Conservation (phyloP, 495 filamentous ascomycete genomes). For the Aspergillus leporis region DNA sequence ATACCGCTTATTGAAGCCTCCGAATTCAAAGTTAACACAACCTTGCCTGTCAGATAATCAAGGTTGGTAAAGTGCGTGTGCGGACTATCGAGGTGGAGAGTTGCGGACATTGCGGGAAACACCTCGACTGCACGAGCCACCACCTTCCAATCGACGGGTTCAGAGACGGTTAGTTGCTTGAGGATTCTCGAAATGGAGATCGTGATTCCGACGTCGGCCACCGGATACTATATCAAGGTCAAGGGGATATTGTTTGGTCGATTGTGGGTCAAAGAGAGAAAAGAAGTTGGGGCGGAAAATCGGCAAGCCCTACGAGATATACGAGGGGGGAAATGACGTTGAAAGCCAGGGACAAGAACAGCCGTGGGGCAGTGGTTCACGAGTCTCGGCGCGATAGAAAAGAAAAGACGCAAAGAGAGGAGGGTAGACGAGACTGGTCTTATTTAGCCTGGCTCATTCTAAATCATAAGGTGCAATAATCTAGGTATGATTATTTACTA, state of each 20-base stretch:
- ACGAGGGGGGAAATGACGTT: conserved; percentile 23
- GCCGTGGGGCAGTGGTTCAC: neutral
- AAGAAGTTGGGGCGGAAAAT: neutral
- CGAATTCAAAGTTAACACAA: conserved; percentile 63
- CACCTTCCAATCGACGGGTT: neutral
- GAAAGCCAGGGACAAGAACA: conserved; percentile 12
- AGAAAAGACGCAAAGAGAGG: neutral
- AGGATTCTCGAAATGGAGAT: too few relatives aligned
- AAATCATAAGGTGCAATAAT: neutral
- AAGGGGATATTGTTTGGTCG: neutral
- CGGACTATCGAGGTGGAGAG: conserved; percentile 71
- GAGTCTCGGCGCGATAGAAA: neutral
- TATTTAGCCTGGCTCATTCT: neutral
- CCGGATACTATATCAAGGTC: neutral
- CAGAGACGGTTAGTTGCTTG: neutral
- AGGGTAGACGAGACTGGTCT: neutral
- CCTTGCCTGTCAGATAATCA: conserved; percentile 70
- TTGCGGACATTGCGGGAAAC: conserved; percentile 66
- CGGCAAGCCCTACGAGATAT: conserved; percentile 13
- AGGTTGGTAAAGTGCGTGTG: conserved; percentile 85
- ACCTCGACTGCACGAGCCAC: conserved; percentile 1
- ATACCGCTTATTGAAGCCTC: conserved; percentile 73
- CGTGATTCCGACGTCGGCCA: neutral
- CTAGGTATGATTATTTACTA: neutral
- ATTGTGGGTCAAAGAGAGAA: neutral